Evolutionary conservation across 345 rosid genomes (phyloP), one percentile per base, ranked within the genome.

Genomic region (Crucihimalaya himalaica): DNA sequence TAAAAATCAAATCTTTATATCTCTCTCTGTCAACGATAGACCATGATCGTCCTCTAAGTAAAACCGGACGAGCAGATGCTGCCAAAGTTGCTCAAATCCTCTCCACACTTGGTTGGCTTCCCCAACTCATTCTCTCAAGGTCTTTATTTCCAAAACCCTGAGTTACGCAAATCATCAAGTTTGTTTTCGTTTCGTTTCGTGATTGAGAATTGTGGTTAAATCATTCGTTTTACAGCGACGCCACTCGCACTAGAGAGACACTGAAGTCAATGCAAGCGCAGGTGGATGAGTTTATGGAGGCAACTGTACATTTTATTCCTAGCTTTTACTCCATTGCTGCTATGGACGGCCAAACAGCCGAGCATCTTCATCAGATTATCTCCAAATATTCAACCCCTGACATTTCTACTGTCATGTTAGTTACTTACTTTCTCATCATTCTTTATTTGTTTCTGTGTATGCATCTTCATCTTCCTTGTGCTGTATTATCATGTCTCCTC

Each of bases 331-430:
- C 97, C 50, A 81, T 95, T 66, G 93, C 99, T 3, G 97, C 97
- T 25, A 87, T 95, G 99, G 97, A 94, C 66, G 99, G 99, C 28
- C 99, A 94, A 78, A 94, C 99, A 6, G 97, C 97, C 0, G 92
- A 86, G 6, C 97, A 88, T 74, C 90, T 94, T 66, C 97, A 88
- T 35, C 83, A 72, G 53, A 79, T 83, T 73, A 79, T 95, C 80
- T 89, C 89, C 69, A 84, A 60, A 76, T 87, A 87, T 76, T 85
- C 97, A 1, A 78, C 75, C 14, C 86, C 89, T 78, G 90, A 87
- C 43, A 84, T 88, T 57, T 60, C 81, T 37, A 91, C 99, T 15
- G 86, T 94, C 75, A 94, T 94, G 97, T 93, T 45, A 78, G 97
- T 85, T 68, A 46, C 42, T 50, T 2, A 32, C 2, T 62, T 28